A percentile compares a stretch with the other conserved stretches of the same genome.
These are phyloP conservation scores for Wilcoxina mikolae DNA, from an alignment of 495 filamentous ascomycete genomes.

Conservation along the genomic window DNA sequence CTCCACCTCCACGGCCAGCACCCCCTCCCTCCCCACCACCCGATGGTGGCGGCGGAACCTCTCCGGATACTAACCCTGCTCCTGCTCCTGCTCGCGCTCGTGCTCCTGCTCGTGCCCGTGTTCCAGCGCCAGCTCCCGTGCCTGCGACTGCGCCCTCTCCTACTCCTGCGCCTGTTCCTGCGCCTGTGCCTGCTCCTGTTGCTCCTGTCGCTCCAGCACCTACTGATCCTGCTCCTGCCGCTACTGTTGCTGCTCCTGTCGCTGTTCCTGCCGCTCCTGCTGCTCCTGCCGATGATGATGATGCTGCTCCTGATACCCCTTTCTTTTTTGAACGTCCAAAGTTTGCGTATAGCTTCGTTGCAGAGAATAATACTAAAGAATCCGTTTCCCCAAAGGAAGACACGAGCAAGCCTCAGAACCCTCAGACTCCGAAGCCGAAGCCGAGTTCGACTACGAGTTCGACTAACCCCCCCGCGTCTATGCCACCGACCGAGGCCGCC, in stretches of 20 bases:
- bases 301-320: background rate
- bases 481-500: background rate
- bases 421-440: background rate
- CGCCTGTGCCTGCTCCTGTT: no score
- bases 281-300: background rate
- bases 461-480: background rate
- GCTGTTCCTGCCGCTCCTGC: no score
- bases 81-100: background rate
- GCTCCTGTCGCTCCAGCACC: no score
- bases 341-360: conserved; percentile 5
- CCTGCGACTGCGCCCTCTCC: no score
- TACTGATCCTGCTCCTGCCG: no score
- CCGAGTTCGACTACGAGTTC: background rate
- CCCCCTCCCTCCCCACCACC: conserved; percentile 8
- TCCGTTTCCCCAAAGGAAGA: conserved; percentile 7
- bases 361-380: conserved; percentile 8
- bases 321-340: conserved; percentile 6
- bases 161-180: no score
- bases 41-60: conserved; percentile 1
- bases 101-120: no score
- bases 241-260: no score
- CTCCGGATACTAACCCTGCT: conserved; percentile 4
- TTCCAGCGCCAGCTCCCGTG: no score
- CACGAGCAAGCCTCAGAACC: background rate
- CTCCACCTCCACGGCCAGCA: conserved; percentile 1